Conservation (phyloP, 31 red algal species). For the Odonthalia washingtoniensis region DNA sequence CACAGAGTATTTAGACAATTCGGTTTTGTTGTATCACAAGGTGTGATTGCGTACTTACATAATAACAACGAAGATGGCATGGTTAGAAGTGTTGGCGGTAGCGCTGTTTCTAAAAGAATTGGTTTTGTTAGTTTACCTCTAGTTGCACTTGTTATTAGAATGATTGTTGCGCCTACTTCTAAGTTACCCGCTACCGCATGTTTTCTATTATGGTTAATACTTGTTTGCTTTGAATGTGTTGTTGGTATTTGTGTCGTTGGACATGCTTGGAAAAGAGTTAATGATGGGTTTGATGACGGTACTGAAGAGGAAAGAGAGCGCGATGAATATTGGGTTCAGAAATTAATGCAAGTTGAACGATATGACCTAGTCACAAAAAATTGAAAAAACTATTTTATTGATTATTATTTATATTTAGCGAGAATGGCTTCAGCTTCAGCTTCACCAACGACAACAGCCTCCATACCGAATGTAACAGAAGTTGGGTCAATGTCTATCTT, state of each 20-base stretch:
- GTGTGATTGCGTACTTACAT: no score
- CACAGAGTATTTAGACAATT: conserved; percentile 77
- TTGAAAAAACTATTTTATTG: no score
- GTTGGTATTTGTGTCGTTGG: conserved; percentile 56
- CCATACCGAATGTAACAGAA: no score
- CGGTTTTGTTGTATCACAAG: conserved; percentile 65
- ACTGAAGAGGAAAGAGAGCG: conserved; percentile 39
- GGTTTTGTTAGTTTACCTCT: conserved; percentile 80
- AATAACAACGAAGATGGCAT: conserved; percentile 21
- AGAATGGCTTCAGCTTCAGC: no score
- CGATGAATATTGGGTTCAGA: conserved; percentile 45
- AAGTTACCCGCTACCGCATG: conserved; percentile 41
- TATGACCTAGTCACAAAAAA: conserved; percentile 67
- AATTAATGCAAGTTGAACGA: conserved; percentile 57
- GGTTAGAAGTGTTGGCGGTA: conserved; percentile 71
- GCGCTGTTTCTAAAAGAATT: conserved; percentile 66
- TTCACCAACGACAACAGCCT: no score
- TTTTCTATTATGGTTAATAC: conserved; percentile 34
- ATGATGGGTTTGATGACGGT: not conserved
- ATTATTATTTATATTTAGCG: no score
- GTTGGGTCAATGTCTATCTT: no score
- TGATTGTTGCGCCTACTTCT: conserved; percentile 20
- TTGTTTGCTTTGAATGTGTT: conserved; percentile 52
- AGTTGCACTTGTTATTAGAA: conserved; percentile 66
- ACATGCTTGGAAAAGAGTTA: conserved; percentile 51